Conservation (phyloP, 176 grass and related monocot genomes). For the sorghum (Sorghum bicolor) region DNA sequence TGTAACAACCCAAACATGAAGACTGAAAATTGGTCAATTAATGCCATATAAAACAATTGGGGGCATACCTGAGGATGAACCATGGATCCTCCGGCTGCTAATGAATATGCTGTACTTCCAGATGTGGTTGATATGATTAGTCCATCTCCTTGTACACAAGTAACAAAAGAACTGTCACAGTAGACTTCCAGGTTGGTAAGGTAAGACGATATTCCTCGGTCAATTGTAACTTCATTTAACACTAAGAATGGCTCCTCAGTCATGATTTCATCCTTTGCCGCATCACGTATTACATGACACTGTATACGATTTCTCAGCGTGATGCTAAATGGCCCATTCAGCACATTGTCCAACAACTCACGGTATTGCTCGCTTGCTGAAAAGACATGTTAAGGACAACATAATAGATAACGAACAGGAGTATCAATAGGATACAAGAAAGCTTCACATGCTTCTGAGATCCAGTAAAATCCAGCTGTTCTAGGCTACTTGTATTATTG, state of each 20-base stretch:
- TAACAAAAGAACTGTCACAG: constrained; percentile 92
- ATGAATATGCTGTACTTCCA: constrained; percentile 90
- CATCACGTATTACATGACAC: constrained; percentile 82
- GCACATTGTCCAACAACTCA: constrained; percentile 68
- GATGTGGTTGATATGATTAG: constrained; percentile 93
- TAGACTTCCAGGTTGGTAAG: constrained; percentile 91
- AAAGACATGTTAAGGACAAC: constrained; percentile 52
- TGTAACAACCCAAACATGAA: neutral
- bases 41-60: neutral
- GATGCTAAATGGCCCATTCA: constrained; percentile 85
- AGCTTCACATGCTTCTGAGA: neutral
- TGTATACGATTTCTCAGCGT: constrained; percentile 79
- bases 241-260: constrained; percentile 84
- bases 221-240: constrained; percentile 91
- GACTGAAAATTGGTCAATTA: neutral
- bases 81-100: constrained; percentile 98
- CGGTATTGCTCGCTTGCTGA: constrained; percentile 75
- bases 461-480: neutral
- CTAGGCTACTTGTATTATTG: neutral
- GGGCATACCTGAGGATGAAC: constrained; percentile 58
- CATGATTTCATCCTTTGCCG: constrained; percentile 81
- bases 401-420: neutral
- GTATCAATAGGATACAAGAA: neutral
- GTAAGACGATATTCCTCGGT: constrained; percentile 92
- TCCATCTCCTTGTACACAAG: constrained; percentile 93